Evolutionary conservation across 1,139 yeast genomes (phyloP).

Genomic region (Candida tetrigidarum): DNA sequence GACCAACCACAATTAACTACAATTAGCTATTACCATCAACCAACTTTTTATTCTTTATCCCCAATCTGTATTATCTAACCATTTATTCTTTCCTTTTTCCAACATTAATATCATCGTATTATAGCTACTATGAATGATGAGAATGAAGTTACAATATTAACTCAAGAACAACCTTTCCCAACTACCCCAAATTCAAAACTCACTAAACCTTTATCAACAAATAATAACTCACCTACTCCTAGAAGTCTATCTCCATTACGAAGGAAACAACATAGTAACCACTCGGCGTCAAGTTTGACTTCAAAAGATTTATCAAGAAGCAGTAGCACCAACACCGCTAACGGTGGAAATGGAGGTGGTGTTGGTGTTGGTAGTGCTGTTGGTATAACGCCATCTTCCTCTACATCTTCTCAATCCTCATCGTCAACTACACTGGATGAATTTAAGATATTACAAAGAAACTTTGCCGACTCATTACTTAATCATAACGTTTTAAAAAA

Average conservation of each 20-base stretch:
- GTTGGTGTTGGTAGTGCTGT: too few species aligned
- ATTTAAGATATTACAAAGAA: slow-evolving; percentile 26
- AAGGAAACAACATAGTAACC: slow-evolving; percentile 7
- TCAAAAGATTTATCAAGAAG: neutral
- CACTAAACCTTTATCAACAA: slow-evolving; percentile 8
- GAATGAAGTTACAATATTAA: slow-evolving; percentile 12
- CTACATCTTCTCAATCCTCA: too few species aligned
- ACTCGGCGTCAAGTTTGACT: slow-evolving; percentile 6
- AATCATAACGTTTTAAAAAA: slow-evolving; percentile 22
- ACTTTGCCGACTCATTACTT: slow-evolving; percentile 32
- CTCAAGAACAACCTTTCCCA: slow-evolving; percentile 7
- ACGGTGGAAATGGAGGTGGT: neutral
- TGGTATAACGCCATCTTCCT: too few species aligned
- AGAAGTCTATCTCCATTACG: slow-evolving; percentile 11
- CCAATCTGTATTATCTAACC: neutral
- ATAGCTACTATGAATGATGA: slow-evolving; percentile 13
- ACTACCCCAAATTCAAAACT: slow-evolving; percentile 5
- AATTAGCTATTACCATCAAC: neutral
- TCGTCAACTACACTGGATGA: slow-evolving; percentile 14
- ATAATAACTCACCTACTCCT: slow-evolving; percentile 7
- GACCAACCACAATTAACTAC: neutral
- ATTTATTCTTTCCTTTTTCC: too few species aligned
- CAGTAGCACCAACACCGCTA: neutral
- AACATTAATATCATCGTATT: too few species aligned
- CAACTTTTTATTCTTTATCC: neutral